A percentile compares a stretch with the other conserved stretches of the same genome.
Conservation (phyloP, 2,329 filamentous ascomycete genomes). For the Scorias spongiosa region DNA sequence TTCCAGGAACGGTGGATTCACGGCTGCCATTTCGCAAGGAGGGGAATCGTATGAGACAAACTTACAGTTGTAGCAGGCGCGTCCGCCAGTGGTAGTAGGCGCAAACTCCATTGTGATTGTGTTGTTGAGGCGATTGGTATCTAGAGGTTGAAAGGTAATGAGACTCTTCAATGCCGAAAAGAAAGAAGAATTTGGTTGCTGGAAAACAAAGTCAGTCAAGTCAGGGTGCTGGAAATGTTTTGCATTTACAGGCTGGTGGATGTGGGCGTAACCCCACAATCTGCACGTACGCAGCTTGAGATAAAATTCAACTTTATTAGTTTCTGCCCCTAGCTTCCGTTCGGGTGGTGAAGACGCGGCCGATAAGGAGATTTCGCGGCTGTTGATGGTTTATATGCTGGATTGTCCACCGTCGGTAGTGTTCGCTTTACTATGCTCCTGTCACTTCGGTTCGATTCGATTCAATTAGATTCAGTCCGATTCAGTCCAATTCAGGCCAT, state of each 20-base stretch:
- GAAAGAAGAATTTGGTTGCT: neutral
- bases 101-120: conserved; percentile 30
- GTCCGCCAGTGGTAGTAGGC: conserved; percentile 21
- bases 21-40: too few species aligned
- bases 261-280: neutral
- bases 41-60: conserved; percentile 7
- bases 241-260: neutral
- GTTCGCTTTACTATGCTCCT: too few species aligned
- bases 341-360: too few species aligned
- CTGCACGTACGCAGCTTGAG: neutral
- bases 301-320: too few species aligned
- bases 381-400: too few species aligned
- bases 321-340: too few species aligned
- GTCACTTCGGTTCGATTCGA: too few species aligned
- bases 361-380: too few species aligned
- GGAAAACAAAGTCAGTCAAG: too few species aligned
- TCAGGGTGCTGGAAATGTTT: conserved; percentile 1
- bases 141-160: conserved; percentile 1
- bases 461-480: too few species aligned
- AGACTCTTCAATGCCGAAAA: neutral
- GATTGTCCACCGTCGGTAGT: too few species aligned
- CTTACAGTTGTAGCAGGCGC: conserved; percentile 46
- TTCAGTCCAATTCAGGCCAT: too few species aligned
- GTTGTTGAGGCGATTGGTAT: conserved; percentile 1
- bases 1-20: neutral